These are phyloP conservation scores for Euryodendron excelsum DNA, from an alignment of 148 eudicot species.

Conservation along the genomic window DNA sequence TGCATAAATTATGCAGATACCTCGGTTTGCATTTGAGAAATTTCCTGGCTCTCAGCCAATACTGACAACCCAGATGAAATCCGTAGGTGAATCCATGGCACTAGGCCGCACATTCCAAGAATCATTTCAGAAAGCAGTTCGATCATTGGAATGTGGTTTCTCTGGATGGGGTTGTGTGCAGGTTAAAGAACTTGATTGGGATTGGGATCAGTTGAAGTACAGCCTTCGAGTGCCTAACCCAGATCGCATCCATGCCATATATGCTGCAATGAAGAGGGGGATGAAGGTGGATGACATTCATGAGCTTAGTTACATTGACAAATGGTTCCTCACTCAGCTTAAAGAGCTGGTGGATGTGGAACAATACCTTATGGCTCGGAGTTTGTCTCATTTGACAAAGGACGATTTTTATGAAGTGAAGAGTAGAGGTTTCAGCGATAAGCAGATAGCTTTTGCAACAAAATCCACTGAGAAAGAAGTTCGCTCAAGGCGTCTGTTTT, in stretches of 20 bases:
- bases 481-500: slow-evolving; percentile 61
- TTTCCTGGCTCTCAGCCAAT: slow-evolving; percentile 91
- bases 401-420: slow-evolving; percentile 84
- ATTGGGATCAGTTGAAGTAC: slow-evolving; percentile 80
- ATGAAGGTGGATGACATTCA: slow-evolving; percentile 88
- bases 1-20: slow-evolving; percentile 57
- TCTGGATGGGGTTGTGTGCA: slow-evolving; percentile 91
- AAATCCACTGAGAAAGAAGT: slow-evolving; percentile 76
- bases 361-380: slow-evolving; percentile 56
- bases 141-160: slow-evolving; percentile 88
- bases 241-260: slow-evolving; percentile 83
- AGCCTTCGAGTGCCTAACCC: slow-evolving; percentile 90
- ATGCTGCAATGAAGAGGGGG: slow-evolving; percentile 95
- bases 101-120: slow-evolving; percentile 96
- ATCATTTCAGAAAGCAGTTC: slow-evolving; percentile 95
- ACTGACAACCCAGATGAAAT: slow-evolving; percentile 96
- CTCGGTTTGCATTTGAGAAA: slow-evolving; percentile 98
- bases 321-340: slow-evolving; percentile 95
- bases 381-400: slow-evolving; percentile 59
- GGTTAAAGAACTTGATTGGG: slow-evolving; percentile 86
- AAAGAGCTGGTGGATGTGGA: slow-evolving; percentile 89
- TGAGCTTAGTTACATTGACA: slow-evolving; percentile 79
- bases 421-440: slow-evolving; percentile 94
- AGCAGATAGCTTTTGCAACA: slow-evolving; percentile 93
- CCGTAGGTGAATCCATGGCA: slow-evolving; percentile 99